Conservation (phyloP, 2,329 filamentous ascomycete species). For the Rutstroemia sydowiana region DNA sequence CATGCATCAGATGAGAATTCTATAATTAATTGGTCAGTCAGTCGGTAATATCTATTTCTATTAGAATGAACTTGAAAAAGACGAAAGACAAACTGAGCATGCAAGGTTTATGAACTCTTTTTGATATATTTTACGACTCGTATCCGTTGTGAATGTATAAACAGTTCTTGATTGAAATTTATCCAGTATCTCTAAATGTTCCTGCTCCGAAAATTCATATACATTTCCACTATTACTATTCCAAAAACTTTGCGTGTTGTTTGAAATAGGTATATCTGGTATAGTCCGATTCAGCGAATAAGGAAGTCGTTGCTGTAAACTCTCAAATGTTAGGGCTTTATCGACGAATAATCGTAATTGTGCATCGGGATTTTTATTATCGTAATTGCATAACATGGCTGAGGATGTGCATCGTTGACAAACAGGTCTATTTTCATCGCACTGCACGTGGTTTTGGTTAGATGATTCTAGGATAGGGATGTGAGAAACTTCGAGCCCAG, state of each 20-base stretch:
- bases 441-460: slow-evolving; percentile 31
- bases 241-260: not conserved
- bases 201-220: slow-evolving; percentile 10
- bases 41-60: not conserved
- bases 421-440: slow-evolving; percentile 43
- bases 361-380: slow-evolving; percentile 28
- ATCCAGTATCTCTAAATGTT: slow-evolving; percentile 31
- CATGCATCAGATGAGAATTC: slow-evolving; percentile 40
- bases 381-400: slow-evolving; percentile 42
- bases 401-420: slow-evolving; percentile 42
- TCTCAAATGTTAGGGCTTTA: slow-evolving; percentile 16
- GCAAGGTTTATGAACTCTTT: slow-evolving; percentile 34
- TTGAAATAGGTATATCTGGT: not conserved
- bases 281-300: not conserved
- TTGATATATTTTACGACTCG: slow-evolving; percentile 31
- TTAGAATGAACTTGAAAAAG: not conserved
- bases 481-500: too few species aligned
- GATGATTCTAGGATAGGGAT: not conserved
- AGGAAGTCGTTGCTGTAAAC: not conserved
- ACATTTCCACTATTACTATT: not conserved
- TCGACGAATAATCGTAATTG: slow-evolving; percentile 26
- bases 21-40: slow-evolving; percentile 2
- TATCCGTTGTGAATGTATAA: slow-evolving; percentile 33
- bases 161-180: slow-evolving; percentile 39
- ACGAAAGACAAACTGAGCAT: slow-evolving; percentile 31